A percentile compares a stretch with the other conserved stretches of the same genome.
Conservation (phyloP, 2,329 filamentous ascomycete species). For the Fonsecaea multimorphosa region DNA sequence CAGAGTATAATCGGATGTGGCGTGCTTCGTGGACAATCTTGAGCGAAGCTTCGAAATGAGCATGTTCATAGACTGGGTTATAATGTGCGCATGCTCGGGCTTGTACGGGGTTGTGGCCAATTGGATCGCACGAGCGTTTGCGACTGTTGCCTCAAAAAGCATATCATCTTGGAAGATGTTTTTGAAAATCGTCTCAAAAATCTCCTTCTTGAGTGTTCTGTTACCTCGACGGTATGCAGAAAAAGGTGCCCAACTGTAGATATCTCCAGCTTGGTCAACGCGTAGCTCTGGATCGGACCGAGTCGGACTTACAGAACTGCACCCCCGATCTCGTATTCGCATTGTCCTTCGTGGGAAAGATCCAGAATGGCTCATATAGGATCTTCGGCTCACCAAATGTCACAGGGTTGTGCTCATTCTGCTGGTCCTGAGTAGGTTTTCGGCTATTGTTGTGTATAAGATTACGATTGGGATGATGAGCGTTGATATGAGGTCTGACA, state of each 20-base stretch:
- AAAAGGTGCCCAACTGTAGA: background rate
- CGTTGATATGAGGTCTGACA: background rate
- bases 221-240: background rate
- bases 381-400: background rate
- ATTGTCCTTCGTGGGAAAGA: background rate
- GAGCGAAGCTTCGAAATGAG: background rate
- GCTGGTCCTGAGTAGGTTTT: background rate
- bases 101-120: background rate
- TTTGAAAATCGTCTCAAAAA: background rate
- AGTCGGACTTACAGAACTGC: background rate
- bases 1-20: background rate
- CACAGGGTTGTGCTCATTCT: background rate
- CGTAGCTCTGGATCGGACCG: background rate
- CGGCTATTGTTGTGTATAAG: background rate
- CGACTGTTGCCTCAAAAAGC: background rate
- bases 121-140: background rate
- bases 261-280: background rate
- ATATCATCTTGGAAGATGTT: background rate
- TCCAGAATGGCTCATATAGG: background rate
- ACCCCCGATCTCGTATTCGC: background rate
- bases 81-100: background rate
- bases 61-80: background rate
- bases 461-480: background rate
- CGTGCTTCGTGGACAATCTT: background rate
- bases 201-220: background rate